These are phyloP conservation scores for Mycena metata DNA, from an alignment of 768 basidiomycete species.

Conservation along the genomic window DNA sequence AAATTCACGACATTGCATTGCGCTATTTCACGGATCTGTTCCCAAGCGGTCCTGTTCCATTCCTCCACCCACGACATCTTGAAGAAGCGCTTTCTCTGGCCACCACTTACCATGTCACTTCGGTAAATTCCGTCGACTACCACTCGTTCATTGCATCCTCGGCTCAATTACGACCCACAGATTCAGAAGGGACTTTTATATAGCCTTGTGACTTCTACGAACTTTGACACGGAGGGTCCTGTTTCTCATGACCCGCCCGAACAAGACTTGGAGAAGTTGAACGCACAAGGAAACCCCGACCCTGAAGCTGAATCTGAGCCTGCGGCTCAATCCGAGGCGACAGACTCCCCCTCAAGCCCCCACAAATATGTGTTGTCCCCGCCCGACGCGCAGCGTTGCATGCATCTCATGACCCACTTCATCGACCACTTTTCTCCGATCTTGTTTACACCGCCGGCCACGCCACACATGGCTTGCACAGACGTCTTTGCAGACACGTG, in stretches of 20 bases:
- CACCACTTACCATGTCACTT: slow-evolving; percentile 57
- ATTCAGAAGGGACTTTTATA: slow-evolving; percentile 76
- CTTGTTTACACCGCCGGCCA: slow-evolving; percentile 77
- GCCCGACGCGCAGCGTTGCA: slow-evolving; percentile 56
- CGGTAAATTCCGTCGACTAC: slow-evolving; percentile 55
- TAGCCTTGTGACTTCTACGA: slow-evolving; percentile 68
- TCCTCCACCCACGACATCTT: slow-evolving; percentile 58
- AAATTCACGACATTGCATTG: slow-evolving; percentile 61
- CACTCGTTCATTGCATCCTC: neutral
- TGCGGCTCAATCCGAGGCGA: slow-evolving; percentile 20
- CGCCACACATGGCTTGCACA: slow-evolving; percentile 82
- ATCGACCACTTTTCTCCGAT: slow-evolving; percentile 80
- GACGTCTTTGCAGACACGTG: slow-evolving; percentile 78
- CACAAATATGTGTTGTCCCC: slow-evolving; percentile 46
- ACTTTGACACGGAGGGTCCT: slow-evolving; percentile 62
- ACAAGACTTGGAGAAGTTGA: slow-evolving; percentile 16
- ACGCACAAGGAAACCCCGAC: slow-evolving; percentile 25
- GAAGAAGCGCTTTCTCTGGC: slow-evolving; percentile 70
- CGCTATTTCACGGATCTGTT: slow-evolving; percentile 60
- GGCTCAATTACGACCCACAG: slow-evolving; percentile 47
- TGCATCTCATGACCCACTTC: slow-evolving; percentile 64
- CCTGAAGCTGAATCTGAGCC: slow-evolving; percentile 6
- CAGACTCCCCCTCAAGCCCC: slow-evolving; percentile 40
- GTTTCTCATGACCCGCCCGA: slow-evolving; percentile 27
- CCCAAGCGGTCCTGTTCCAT: slow-evolving; percentile 61